Evolutionary conservation across 2,329 filamentous ascomycete species (phyloP).

Genomic region (Diaporthe velutina): DNA sequence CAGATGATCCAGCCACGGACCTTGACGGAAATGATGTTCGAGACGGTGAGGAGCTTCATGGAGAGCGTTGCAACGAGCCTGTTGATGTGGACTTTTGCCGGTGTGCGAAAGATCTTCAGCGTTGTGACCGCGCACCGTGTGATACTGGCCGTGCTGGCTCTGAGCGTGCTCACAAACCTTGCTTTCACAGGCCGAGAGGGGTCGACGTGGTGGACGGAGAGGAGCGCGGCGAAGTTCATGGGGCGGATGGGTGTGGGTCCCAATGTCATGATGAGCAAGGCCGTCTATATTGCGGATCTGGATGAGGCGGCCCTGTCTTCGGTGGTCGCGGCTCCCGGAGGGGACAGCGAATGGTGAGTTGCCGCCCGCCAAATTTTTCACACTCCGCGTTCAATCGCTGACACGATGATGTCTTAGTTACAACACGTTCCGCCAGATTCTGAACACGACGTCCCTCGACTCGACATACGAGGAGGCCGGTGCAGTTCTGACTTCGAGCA

Average conservation of each 20-base stretch:
- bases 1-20: slow-evolving; percentile 71
- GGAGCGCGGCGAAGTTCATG: slow-evolving; percentile 86
- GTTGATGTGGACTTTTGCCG: slow-evolving; percentile 81
- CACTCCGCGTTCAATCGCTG: not conserved
- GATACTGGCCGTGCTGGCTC: slow-evolving; percentile 75
- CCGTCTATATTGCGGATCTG: slow-evolving; percentile 86
- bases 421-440: slow-evolving; percentile 70
- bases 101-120: slow-evolving; percentile 74
- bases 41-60: slow-evolving; percentile 78
- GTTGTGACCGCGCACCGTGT: slow-evolving; percentile 80
- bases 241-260: slow-evolving; percentile 82
- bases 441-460: slow-evolving; percentile 70
- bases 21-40: slow-evolving; percentile 77
- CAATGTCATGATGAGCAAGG: slow-evolving; percentile 84
- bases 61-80: slow-evolving; percentile 82
- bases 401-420: slow-evolving; percentile 57
- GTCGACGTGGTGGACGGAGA: slow-evolving; percentile 87
- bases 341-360: slow-evolving; percentile 64
- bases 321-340: slow-evolving; percentile 49
- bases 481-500: slow-evolving; percentile 58
- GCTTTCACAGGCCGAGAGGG: slow-evolving; percentile 81
- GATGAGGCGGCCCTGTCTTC: slow-evolving; percentile 69
- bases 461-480: slow-evolving; percentile 67
- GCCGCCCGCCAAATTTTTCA: too few species aligned
- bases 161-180: slow-evolving; percentile 80